phyloP scores from a whole-genome alignment of 345 rosid genomes.

The Kandelia obovata region DNA sequence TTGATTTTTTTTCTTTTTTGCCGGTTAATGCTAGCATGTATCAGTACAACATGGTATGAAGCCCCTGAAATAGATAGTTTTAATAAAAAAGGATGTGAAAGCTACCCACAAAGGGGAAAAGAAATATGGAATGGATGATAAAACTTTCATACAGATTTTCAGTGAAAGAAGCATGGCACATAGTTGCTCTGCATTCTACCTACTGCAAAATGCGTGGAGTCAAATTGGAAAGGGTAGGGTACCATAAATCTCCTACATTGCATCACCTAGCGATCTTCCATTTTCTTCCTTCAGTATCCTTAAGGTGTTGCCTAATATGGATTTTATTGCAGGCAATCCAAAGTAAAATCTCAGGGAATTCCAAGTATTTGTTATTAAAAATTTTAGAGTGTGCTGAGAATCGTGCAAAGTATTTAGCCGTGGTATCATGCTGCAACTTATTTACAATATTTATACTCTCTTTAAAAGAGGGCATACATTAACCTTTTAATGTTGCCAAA shows the following conservation, averaged over 20 bases:
- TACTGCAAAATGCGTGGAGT: conserved; percentile 37
- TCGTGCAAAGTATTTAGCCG: conserved; percentile 51
- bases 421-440: conserved; percentile 22
- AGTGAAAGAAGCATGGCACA: conserved; percentile 60
- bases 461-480: too few species aligned
- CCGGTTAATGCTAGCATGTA: conserved; percentile 48
- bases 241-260: not conserved
- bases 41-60: conserved; percentile 53
- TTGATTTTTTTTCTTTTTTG: too few species aligned
- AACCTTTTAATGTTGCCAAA: too few species aligned
- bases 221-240: conserved; percentile 42
- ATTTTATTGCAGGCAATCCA: conserved; percentile 41
- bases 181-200: conserved; percentile 40
- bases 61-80: conserved; percentile 55
- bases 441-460: too few species aligned
- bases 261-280: not conserved
- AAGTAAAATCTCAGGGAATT: conserved; percentile 44
- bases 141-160: conserved; percentile 44
- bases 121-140: conserved; percentile 39
- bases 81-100: conserved; percentile 49
- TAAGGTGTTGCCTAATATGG: not conserved
- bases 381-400: conserved; percentile 54
- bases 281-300: not conserved
- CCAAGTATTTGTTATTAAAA: conserved; percentile 44
- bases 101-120: conserved; percentile 35